Base-by-base conservation (phyloP, 805 yeast genomes). In the Blastobotrys attinorum region DNA sequence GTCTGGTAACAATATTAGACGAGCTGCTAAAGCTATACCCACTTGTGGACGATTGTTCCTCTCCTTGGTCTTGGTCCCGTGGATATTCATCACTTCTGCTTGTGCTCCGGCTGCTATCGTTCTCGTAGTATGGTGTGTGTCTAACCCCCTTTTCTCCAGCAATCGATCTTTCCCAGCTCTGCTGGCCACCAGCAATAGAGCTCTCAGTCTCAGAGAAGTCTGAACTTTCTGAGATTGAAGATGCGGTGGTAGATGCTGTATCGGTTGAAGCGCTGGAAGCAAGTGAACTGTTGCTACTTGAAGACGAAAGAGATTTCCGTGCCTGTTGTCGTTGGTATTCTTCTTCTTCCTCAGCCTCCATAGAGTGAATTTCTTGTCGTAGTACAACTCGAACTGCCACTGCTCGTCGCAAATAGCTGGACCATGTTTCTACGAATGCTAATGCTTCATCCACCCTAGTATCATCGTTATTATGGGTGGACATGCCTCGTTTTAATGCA, bases 361-460 rank as follows among this genome's bases (percentile, higher is more conserved):
- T 45, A n/a, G 42, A 42, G 22, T 44, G 53, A 22, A 49, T 51
- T 41, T 55, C 55, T 37, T 54, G 47, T 11, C 58, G 46, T 10
- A 55, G 48, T 2, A 57, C 45, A 3, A 58, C 62, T 2, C 65
- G 48, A 5, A 54, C 51, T 3, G 65, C 65, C 38, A 62, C 52
- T 1, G 63, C 60, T 8, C 55, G 49, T 15, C 56, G 51, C 21
- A 62, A 45, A 38, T 60, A 62, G 3, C 49, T 33, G 2, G 61
- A 53, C 65, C 65, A 62, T 1, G 63, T 50, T 10, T 48, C 49
- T 3, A 58, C 63, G 39, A 62, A 58, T 5, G 53, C 57, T 22
- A 55, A 38, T 4, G 58, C 60, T n/a, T 51, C 57, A 4, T 58
- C 59, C n/a, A 59, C 47, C 18, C 51, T 42, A 22, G 25, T 22